phyloP scores from a whole-genome alignment of 768 basidiomycete species.

The Termitomyces sp. region DNA sequence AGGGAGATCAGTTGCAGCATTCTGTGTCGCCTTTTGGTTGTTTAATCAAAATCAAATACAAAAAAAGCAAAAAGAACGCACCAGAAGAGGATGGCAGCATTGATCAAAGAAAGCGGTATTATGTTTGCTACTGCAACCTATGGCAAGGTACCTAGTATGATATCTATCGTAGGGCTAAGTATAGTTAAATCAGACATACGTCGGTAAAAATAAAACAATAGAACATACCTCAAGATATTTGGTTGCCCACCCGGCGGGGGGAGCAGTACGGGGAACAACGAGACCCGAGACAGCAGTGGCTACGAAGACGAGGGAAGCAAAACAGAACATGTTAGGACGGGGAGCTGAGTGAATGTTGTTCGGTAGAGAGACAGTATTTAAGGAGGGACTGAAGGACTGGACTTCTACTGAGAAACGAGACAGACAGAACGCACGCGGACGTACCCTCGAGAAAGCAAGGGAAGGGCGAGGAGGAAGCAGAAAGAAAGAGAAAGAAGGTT shows the following conservation, averaged over 20 bases:
- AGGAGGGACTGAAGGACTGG: conserved; percentile 17
- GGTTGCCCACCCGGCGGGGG: conserved; percentile 38
- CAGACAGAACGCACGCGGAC: conserved; percentile 27
- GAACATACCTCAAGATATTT: conserved; percentile 37
- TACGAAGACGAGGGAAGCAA: conserved; percentile 36
- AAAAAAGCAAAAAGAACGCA: conserved; percentile 19
- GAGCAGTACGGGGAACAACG: conserved; percentile 32
- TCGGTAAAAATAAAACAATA: neutral
- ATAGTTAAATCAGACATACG: neutral
- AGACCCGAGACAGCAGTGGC: conserved; percentile 31
- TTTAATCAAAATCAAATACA: neutral
- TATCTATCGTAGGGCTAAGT: conserved; percentile 45
- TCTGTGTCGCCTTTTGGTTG: conserved; percentile 40
- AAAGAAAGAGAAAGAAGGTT: conserved; percentile 15
- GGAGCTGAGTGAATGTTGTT: conserved; percentile 16
- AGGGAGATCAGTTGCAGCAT: conserved; percentile 37
- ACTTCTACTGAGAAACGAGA: conserved; percentile 25
- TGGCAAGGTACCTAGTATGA: conserved; percentile 55
- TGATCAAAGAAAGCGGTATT: conserved; percentile 51
- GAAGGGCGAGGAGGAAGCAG: conserved; percentile 16
- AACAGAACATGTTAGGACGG: conserved; percentile 29
- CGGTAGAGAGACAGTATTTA: conserved; percentile 17
- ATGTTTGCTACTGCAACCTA: conserved; percentile 45
- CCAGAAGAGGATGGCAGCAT: conserved; percentile 71
- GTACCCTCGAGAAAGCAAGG: conserved; percentile 19